phyloP scores from a whole-genome alignment of 441 rosid genomes.

The Hypseocharis bilobata region DNA sequence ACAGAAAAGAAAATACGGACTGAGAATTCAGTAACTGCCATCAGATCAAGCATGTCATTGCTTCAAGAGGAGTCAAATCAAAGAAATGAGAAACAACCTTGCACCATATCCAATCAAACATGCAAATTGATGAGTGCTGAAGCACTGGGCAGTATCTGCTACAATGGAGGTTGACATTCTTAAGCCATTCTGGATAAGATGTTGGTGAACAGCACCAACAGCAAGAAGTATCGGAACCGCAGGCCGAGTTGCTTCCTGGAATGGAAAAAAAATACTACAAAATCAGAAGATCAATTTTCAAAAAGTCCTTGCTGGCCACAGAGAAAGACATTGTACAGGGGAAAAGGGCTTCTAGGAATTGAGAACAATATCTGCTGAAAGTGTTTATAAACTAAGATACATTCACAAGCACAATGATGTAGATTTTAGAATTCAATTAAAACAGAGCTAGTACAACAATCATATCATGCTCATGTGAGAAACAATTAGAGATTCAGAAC shows the following conservation, averaged over 20 bases:
- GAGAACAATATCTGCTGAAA: neutral
- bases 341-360: neutral
- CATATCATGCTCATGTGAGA: neutral
- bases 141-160: conserved; percentile 96
- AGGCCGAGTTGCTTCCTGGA: conserved; percentile 85
- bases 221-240: conserved; percentile 91
- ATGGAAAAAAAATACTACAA: conserved; percentile 9
- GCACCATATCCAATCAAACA: conserved; percentile 98
- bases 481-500: conserved; percentile 1
- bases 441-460: neutral
- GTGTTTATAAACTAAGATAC: neutral
- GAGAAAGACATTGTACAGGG: conserved; percentile 1
- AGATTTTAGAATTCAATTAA: neutral
- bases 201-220: conserved; percentile 97
- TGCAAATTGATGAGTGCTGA: conserved; percentile 98
- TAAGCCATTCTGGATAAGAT: conserved; percentile 93
- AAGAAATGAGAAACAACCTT: conserved; percentile 43
- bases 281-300: conserved; percentile 7
- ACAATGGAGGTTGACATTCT: conserved; percentile 90
- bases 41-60: conserved; percentile 7
- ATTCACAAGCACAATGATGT: neutral
- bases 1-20: neutral
- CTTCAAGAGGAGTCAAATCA: conserved; percentile 8
- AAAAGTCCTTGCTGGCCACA: conserved; percentile 2
- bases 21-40: neutral